Base-by-base conservation (phyloP, 148 eudicot genomes). In the Arbutus unedo region DNA sequence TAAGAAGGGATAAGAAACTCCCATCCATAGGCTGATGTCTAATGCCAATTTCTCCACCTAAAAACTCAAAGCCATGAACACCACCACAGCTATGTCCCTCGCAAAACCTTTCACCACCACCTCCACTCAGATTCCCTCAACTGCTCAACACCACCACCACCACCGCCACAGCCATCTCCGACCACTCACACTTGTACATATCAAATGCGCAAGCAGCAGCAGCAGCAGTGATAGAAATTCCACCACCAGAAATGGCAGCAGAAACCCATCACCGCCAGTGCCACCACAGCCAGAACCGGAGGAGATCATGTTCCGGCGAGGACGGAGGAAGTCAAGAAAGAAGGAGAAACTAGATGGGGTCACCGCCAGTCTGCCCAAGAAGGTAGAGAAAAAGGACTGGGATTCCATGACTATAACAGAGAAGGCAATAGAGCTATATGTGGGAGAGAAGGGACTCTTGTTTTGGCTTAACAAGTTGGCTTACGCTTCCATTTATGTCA, bases 381-480 rank as follows among this genome's bases (percentile, higher is more conserved):
- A 80, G 5, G 74, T 73, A 54, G 81, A 78, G 82, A 53, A 62
- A 0, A 94, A 94, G 75, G 91, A 78, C 8, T 94, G 98, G 98
- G 95, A 94, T 50, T 90, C 91, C 15, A 94, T 94, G 98, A 93
- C 78, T 0, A 4, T 91, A 4, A 49, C 84, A 4, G 96, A 94
- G 87, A 70, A 94, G 81, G 96, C 92, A 0, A 1, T 91, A 4
- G 98, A 94, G 84, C 60, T 94, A 60, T 94, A 94, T 25, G 75
- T 94, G 72, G 98, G 98, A 0, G 97, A 94, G 79, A 94, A 93
- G 80, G 98, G 98, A 0, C 45, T 84, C 1, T 48, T 94, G 55
- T 94, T 85, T 75, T 94, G 98, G 98, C 90, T 94, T 4, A 94
- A 94, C 84, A 94, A 94, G 79, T 93, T 93, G 88, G 96, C 98